These are phyloP conservation scores for Herpetospermum pedunculosum DNA, from an alignment of 306 rosid species.

Conservation along the genomic window DNA sequence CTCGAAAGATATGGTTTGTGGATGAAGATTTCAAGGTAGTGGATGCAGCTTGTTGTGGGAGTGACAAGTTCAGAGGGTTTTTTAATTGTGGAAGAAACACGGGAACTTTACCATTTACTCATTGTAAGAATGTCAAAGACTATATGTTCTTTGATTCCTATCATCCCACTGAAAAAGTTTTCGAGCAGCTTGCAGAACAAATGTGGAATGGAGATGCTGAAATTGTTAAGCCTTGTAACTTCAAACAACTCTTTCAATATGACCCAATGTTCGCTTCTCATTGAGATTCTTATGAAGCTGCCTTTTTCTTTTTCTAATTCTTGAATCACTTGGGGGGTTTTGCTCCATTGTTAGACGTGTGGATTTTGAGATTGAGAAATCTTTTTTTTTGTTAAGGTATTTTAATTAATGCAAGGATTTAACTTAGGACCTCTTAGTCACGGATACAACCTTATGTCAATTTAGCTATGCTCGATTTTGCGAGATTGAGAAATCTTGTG, in stretches of 20 bases:
- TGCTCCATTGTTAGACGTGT: neutral
- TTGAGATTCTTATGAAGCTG: neutral
- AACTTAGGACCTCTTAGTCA: no score
- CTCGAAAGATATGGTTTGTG: neutral
- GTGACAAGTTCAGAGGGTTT: slow-evolving; percentile 30
- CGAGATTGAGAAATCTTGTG: no score
- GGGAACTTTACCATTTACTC: slow-evolving; percentile 13
- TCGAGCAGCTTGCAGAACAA: slow-evolving; percentile 16
- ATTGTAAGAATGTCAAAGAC: slow-evolving; percentile 24
- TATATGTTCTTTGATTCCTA: slow-evolving; percentile 27
- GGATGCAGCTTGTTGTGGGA: slow-evolving; percentile 43
- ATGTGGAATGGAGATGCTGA: slow-evolving; percentile 25
- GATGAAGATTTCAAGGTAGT: slow-evolving; percentile 34
- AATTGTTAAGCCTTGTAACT: slow-evolving; percentile 20
- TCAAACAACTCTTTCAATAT: neutral
- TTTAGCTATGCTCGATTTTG: no score
- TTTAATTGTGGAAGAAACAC: slow-evolving; percentile 44
- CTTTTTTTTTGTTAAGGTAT: no score
- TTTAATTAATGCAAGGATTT: no score
- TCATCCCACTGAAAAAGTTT: slow-evolving; percentile 31
- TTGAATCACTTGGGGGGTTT: neutral
- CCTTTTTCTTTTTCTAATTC: neutral
- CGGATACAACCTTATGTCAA: no score
- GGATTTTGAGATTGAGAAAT: neutral
- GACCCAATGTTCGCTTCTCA: neutral